phyloP scores from a whole-genome alignment of 2,329 filamentous ascomycete genomes.

The Diaporthe sp. region DNA sequence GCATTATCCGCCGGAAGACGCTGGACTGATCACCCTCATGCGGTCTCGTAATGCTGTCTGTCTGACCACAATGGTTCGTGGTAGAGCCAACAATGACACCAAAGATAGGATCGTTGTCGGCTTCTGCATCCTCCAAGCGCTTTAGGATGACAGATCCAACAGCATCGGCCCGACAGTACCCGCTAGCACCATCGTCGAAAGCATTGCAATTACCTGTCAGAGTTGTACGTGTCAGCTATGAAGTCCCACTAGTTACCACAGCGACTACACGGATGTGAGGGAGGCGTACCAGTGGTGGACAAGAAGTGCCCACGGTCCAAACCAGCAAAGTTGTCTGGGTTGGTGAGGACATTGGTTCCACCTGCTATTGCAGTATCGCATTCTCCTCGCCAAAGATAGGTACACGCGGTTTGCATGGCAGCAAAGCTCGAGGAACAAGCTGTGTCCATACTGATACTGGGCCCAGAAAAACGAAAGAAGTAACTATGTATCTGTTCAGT shows the following conservation, averaged over 20 bases:
- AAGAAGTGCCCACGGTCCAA: conserved; percentile 74
- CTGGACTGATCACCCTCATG: conserved; percentile 78
- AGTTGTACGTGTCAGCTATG: conserved; percentile 44
- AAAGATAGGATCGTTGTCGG: conserved; percentile 59
- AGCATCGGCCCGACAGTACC: conserved; percentile 67
- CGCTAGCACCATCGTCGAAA: conserved; percentile 54
- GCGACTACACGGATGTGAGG: too few relatives aligned
- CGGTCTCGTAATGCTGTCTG: conserved; percentile 73
- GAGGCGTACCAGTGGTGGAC: conserved; percentile 50
- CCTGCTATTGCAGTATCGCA: conserved; percentile 75
- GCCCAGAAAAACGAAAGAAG: conserved; percentile 51
- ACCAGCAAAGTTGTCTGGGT: conserved; percentile 74
- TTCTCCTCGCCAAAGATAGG: conserved; percentile 72
- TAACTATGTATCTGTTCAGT: conserved; percentile 41
- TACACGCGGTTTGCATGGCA: conserved; percentile 56
- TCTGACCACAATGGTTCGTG: conserved; percentile 73
- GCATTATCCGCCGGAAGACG: conserved; percentile 77
- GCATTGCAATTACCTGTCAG: conserved; percentile 50
- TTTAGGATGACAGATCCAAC: conserved; percentile 61
- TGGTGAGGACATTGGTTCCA: conserved; percentile 73
- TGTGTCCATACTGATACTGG: conserved; percentile 54
- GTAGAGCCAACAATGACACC: conserved; percentile 57
- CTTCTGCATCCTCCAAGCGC: conserved; percentile 58
- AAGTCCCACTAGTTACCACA: background rate
- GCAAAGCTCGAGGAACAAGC: conserved; percentile 55